Evolutionary conservation across 2,329 filamentous ascomycete genomes (phyloP).

Genomic region (Aspergillus sergii): DNA sequence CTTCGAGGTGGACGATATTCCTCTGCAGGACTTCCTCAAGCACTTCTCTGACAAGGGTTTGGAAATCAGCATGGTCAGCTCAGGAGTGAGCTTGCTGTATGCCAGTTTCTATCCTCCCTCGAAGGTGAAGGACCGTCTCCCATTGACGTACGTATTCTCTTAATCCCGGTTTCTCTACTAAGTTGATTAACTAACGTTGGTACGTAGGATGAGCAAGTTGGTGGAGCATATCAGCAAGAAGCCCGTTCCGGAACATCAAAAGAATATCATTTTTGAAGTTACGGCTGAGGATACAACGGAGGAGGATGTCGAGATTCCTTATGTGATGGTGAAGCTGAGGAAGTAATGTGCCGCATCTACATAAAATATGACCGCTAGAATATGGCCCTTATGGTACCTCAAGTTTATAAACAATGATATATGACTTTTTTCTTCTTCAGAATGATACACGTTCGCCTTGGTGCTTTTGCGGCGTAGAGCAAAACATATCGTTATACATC

Average conservation of each 20-base stretch:
- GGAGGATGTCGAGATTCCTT: constrained; percentile 96
- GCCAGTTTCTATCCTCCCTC: constrained; percentile 87
- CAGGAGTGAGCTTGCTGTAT: constrained; percentile 93
- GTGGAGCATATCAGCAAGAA: constrained; percentile 91
- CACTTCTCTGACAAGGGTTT: constrained; percentile 81
- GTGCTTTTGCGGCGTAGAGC: neutral
- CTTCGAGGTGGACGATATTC: constrained; percentile 86
- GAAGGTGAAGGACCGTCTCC: constrained; percentile 79
- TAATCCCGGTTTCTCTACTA: neutral
- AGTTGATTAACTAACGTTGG: constrained; percentile 30
- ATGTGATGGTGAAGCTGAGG: constrained; percentile 82
- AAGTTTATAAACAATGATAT: constrained; percentile 5
- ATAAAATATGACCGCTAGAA: constrained; percentile 13
- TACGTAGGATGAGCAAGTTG: constrained; percentile 76
- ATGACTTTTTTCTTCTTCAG: constrained; percentile 15
- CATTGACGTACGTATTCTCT: constrained; percentile 61
- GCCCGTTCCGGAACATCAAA: constrained; percentile 85
- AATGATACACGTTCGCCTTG: neutral
- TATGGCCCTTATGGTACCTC: neutral
- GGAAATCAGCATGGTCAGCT: constrained; percentile 88
- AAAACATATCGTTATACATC: too few species aligned
- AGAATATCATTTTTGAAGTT: constrained; percentile 95
- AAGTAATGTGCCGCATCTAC: constrained; percentile 29
- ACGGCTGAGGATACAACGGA: constrained; percentile 85
- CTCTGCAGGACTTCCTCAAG: constrained; percentile 79